phyloP scores from a whole-genome alignment of 345 rosid genomes.

The Hypericum androsaemum region DNA sequence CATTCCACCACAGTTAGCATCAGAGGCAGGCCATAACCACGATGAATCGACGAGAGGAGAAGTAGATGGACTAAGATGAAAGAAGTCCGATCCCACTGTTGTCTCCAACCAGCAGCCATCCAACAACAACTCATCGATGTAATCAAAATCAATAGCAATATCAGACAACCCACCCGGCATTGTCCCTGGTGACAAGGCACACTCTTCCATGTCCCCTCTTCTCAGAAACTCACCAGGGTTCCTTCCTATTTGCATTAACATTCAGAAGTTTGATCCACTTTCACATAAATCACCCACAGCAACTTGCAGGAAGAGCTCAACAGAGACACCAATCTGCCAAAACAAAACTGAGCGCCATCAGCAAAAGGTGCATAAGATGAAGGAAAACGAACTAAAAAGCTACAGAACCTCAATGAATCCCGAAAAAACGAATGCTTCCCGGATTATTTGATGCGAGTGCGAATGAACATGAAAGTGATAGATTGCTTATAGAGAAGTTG shows the following conservation, averaged over 20 bases:
- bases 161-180: conserved; percentile 21
- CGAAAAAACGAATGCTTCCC: no score
- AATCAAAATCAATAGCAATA: conserved; percentile 56
- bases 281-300: no score
- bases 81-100: conserved; percentile 69
- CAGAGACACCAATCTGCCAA: no score
- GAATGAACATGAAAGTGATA: no score
- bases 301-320: no score
- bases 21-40: conserved; percentile 33
- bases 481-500: no score
- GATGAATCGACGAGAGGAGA: conserved; percentile 38
- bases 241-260: not conserved
- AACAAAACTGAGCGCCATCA: no score
- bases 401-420: no score
- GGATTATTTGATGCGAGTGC: no score
- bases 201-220: conserved; percentile 43
- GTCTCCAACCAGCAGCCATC: conserved; percentile 94
- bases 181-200: conserved; percentile 31
- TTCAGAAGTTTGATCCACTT: no score
- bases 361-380: no score
- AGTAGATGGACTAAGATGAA: conserved; percentile 31
- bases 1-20: conserved; percentile 23
- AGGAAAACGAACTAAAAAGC: no score
- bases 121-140: conserved; percentile 65
- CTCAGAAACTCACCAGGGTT: conserved; percentile 7